A percentile compares a stretch with the other conserved stretches of the same genome.
Evolutionary conservation across 768 basidiomycete genomes (phyloP).

Genomic region (Dendrothele bispora): DNA sequence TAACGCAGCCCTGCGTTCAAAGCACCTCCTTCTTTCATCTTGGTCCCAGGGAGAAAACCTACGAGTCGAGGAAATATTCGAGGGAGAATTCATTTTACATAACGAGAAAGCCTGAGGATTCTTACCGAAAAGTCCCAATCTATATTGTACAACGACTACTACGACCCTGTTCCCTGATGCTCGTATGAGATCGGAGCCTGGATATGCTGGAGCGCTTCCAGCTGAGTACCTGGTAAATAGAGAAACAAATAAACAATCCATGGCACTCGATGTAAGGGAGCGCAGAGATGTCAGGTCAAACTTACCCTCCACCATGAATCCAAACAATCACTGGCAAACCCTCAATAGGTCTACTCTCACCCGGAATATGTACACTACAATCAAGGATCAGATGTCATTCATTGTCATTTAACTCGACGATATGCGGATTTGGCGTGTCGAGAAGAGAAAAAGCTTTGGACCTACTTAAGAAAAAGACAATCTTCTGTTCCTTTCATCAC

Average conservation of each 20-base stretch:
- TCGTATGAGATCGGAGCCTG: constrained; percentile 36
- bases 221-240: constrained; percentile 31
- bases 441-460: background rate
- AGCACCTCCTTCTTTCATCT: constrained; percentile 40
- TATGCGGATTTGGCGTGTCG: background rate
- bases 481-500: constrained; percentile 23
- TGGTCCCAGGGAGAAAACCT: constrained; percentile 44
- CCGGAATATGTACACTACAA: constrained; percentile 11
- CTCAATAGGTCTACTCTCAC: background rate
- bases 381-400: too few relatives aligned
- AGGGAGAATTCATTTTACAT: background rate
- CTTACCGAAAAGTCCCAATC: constrained; percentile 35
- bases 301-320: constrained; percentile 38
- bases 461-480: constrained; percentile 30
- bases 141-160: constrained; percentile 41
- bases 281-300: background rate
- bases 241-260: background rate
- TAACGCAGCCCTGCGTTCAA: constrained; percentile 50
- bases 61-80: background rate
- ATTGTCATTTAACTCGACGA: background rate
- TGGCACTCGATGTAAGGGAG: background rate
- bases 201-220: constrained; percentile 25
- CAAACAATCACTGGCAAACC: constrained; percentile 40
- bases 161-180: constrained; percentile 34
- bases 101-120: too few relatives aligned